Conservation (phyloP, 805 yeast genomes). For the Candida ponderosae region DNA sequence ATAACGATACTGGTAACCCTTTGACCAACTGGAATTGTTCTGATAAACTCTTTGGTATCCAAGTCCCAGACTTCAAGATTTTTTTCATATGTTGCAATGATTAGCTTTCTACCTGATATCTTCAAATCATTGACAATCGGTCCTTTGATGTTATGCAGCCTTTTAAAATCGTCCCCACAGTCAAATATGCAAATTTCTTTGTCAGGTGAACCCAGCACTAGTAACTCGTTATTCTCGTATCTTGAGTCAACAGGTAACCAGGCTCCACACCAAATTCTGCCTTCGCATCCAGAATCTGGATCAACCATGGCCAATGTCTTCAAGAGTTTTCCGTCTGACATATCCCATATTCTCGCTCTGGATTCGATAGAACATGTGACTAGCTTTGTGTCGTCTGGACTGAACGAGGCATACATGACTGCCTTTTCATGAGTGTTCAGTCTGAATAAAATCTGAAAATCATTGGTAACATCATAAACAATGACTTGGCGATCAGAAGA, state of each 20-base stretch:
- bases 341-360: slow-evolving; percentile 61
- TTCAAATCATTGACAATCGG: slow-evolving; percentile 61
- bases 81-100: slow-evolving; percentile 58
- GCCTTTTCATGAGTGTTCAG: slow-evolving; percentile 42
- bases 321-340: slow-evolving; percentile 28
- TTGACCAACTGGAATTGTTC: slow-evolving; percentile 44
- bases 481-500: slow-evolving; percentile 58
- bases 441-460: slow-evolving; percentile 28
- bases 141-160: slow-evolving; percentile 22
- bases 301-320: slow-evolving; percentile 11
- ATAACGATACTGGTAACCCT: slow-evolving; percentile 58
- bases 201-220: slow-evolving; percentile 75
- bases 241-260: slow-evolving; percentile 44
- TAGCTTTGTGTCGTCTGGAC: slow-evolving; percentile 58
- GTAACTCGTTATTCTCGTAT: slow-evolving; percentile 30
- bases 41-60: slow-evolving; percentile 29
- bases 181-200: slow-evolving; percentile 48
- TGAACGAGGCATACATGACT: slow-evolving; percentile 67
- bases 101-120: slow-evolving; percentile 56
- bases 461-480: slow-evolving; percentile 55
- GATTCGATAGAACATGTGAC: slow-evolving; percentile 71
- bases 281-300: slow-evolving; percentile 6
- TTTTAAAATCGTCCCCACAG: slow-evolving; percentile 17
- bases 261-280: slow-evolving; percentile 51
- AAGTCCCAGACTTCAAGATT: slow-evolving; percentile 55